Evolutionary conservation across 176 grass and related monocot genomes (phyloP).

Genomic region (Elymus sibiricus): DNA sequence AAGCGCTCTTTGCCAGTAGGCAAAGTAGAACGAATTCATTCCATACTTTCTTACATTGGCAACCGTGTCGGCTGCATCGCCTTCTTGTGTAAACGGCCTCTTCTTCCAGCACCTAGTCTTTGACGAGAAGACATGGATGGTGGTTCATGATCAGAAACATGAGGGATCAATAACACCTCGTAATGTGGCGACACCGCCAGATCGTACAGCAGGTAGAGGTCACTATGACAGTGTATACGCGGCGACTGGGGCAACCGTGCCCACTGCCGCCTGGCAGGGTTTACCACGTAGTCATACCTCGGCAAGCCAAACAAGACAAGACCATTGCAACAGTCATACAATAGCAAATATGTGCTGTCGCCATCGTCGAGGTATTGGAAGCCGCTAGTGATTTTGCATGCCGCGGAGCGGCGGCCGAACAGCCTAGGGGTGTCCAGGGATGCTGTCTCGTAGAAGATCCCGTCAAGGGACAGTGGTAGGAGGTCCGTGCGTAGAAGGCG

Average conservation of each 20-base stretch:
- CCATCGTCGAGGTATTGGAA: not conserved
- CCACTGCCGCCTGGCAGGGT: too few species aligned
- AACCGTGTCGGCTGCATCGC: not conserved
- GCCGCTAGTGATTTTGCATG: not conserved
- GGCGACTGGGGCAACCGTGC: too few species aligned
- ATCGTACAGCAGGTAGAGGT: too few species aligned
- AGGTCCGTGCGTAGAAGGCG: not conserved
- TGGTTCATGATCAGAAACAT: too few species aligned
- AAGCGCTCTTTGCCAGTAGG: not conserved
- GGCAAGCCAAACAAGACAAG: not conserved
- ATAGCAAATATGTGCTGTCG: too few species aligned
- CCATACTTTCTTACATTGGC: rapidly evolving
- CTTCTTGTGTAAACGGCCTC: not conserved
- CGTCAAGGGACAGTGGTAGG: not conserved
- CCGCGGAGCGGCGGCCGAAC: not conserved
- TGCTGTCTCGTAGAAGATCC: not conserved
- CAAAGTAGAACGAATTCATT: not conserved
- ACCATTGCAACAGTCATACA: not conserved
- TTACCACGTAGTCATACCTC: too few species aligned
- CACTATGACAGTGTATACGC: too few species aligned
- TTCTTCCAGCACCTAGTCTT: not conserved
- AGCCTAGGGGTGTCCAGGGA: not conserved
- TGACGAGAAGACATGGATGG: not conserved
- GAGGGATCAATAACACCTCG: too few species aligned
- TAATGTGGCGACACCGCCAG: too few species aligned